Evolutionary conservation across 208 protist genomes (phyloP), one percentile per base, ranked within the genome.

Genomic region (Crithidia sp.): DNA sequence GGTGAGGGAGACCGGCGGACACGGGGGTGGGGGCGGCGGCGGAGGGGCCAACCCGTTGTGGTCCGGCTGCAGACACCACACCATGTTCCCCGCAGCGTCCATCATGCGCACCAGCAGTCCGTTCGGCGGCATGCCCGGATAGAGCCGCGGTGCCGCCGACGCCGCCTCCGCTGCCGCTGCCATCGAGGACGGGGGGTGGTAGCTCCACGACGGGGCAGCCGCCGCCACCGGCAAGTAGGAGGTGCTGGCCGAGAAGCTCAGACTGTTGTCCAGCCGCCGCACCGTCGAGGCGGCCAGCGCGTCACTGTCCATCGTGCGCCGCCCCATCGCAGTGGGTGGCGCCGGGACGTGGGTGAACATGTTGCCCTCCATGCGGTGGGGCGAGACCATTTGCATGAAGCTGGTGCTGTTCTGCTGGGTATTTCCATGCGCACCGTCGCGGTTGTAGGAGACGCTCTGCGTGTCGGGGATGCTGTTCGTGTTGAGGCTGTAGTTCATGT

Each of bases 401-500:
- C 65, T 70, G 12, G 40, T 19, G 53, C 13, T 61, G 40, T 9
- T n/a, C 9, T 43, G 39, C 54, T 61, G 19, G 8, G 65, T 49
- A 5, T 19, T 49, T 0, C 41, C 65, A 5, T 59, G 39, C 6
- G 65, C 49, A 36, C 45, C 10, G 14, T 70, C 65, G 37, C 54
- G 65, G n/a, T 43, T 70, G 65, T 61, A 70, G 10, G 65, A 70
- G 41, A 70, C 41, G 53, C 65, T 52, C 41, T 70, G 65, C 52
- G 17, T 40, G 19, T 70, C 65, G 1, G 54, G 61, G 52, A 47
- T 70, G 52, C 53, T 70, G 65, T 61, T 61, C 3, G 65, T 61
- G 53, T 70, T 70, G 43, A 5, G 8, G 65, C 65, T 70, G 53
- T 40, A 70, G 65, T 70, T 70, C 54, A 70, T 59, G 65, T 19